Base-by-base conservation (phyloP, 176 grass and related monocot genomes). In the Raddia distichophylla region DNA sequence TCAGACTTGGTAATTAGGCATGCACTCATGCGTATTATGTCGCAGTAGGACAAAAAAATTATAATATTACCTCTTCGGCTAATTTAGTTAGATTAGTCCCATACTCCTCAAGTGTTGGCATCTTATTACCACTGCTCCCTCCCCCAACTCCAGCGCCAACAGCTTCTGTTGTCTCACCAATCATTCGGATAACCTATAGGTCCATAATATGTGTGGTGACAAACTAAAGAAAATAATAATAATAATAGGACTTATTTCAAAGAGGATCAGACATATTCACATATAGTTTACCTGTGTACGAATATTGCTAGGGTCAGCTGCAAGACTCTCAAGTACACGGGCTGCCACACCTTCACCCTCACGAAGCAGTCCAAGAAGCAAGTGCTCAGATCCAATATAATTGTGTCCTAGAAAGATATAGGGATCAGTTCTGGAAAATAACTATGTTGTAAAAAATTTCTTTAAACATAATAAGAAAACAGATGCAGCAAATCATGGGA, bases 41-140 rank as follows among this genome's bases (percentile, higher is more conserved):
- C 27, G 18, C 14, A 50, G 33, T 58, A 69, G n/a, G 33, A 52
- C 42, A 60, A 45, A 88, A 75, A 71, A 33, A 77, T 72, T 89
- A 97, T 90, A 90, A 71, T 43, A 77, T 72, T 89, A 97, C 95
- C 92, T 98, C 95, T 71, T 98, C 90, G 50, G 95, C 95, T 80
- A 98, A 77, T 81, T 94, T 93, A 59, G 95, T 98, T 81, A 98
- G 85, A 87, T 98, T 94, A 43, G 95, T 98, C 46, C 95, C 95
- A 42, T 98, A 94, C 71, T 94, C 95, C 82, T 98, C 95, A n/a
- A 98, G 92, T 57, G 92, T 98, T 59, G 95, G 95, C 95, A 94
- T 98, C 64, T 98, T 98, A 69, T 94, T 90, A 45, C 86, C 84
- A 84, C 92, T 98, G 69, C 77, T 92, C 76, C 92, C 95, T 83